A percentile compares a stretch with the other conserved stretches of the same genome.
phyloP scores from a whole-genome alignment of 805 yeast genomes.

The Starmerella apis region DNA sequence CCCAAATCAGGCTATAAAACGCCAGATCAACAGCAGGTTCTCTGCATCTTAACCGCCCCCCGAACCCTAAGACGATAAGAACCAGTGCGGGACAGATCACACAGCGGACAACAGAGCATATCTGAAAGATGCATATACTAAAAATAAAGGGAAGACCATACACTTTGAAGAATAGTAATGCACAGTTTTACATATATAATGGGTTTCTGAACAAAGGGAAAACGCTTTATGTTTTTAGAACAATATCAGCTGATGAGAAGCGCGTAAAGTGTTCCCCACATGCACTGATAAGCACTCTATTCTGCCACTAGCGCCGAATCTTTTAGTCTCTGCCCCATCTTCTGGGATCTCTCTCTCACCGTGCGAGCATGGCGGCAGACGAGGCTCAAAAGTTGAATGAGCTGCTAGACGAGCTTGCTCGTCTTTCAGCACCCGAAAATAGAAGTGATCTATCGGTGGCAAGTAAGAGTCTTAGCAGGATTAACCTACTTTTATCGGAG shows the following conservation, averaged over 20 bases:
- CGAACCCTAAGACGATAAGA: conserved; percentile 1
- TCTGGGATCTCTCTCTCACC: not conserved
- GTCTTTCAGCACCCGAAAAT: not conserved
- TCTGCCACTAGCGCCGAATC: too few relatives aligned
- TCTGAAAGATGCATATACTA: too few relatives aligned
- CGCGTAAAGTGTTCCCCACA: not conserved
- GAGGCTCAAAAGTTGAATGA: not conserved
- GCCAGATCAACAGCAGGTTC: too few relatives aligned
- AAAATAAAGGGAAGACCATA: too few relatives aligned
- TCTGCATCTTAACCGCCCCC: not conserved
- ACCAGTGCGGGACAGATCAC: not conserved
- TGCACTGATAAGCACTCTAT: conserved; percentile 7
- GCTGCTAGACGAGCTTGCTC: conserved; percentile 4
- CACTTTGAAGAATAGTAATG: too few relatives aligned
- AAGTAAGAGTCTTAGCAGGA: not conserved
- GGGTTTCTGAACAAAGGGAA: too few relatives aligned
- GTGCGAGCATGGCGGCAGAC: not conserved
- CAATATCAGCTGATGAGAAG: too few relatives aligned
- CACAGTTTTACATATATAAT: too few relatives aligned
- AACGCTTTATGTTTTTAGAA: too few relatives aligned
- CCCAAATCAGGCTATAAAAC: too few relatives aligned
- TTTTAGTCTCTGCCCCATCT: conserved; percentile 1
- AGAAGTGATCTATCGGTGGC: not conserved
- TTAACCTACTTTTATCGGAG: not conserved
- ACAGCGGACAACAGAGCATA: too few relatives aligned